Percentiles rank a stretch among this genome's conserved stretches.
phyloP scores from a whole-genome alignment of 1,284 basidiomycete species.

The Tylopilus sp. region DNA sequence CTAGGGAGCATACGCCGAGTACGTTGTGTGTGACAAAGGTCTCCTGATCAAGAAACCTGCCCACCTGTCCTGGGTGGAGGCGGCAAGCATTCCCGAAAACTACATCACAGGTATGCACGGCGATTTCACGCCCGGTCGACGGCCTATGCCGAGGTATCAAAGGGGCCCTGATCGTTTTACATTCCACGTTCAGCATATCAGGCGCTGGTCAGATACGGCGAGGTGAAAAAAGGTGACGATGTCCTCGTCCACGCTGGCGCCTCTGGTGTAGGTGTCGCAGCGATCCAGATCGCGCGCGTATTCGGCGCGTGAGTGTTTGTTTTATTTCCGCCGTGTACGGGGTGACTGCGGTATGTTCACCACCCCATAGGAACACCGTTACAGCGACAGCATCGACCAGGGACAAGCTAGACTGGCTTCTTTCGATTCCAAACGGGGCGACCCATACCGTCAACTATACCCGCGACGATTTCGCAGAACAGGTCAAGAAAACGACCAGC shows the following conservation, averaged over 20 bases:
- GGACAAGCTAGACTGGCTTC: constrained; percentile 81
- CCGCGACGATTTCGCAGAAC: constrained; percentile 72
- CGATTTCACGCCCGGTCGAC: constrained; percentile 8
- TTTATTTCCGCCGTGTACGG: neutral
- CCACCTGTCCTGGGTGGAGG: constrained; percentile 77
- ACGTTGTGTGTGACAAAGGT: constrained; percentile 63
- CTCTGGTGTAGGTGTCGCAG: constrained; percentile 87
- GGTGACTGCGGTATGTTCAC: constrained; percentile 1
- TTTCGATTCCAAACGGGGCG: constrained; percentile 58
- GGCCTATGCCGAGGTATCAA: constrained; percentile 1
- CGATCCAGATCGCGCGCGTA: constrained; percentile 82
- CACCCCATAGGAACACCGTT: constrained; percentile 54
- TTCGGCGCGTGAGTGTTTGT: constrained; percentile 62
- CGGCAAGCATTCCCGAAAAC: constrained; percentile 82
- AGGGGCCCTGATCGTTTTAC: constrained; percentile 9
- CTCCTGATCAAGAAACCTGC: constrained; percentile 77
- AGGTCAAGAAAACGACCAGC: constrained; percentile 60
- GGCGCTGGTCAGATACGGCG: constrained; percentile 68
- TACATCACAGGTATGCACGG: constrained; percentile 71
- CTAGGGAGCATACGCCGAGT: constrained; percentile 92
- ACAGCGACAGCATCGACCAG: constrained; percentile 83
- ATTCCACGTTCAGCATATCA: constrained; percentile 63
- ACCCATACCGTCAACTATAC: constrained; percentile 86
- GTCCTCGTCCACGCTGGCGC: constrained; percentile 89
- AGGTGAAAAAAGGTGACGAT: constrained; percentile 67